Conservation (phyloP, 2,329 filamentous ascomycete species). For the Ophiocordyceps unilateralis region DNA sequence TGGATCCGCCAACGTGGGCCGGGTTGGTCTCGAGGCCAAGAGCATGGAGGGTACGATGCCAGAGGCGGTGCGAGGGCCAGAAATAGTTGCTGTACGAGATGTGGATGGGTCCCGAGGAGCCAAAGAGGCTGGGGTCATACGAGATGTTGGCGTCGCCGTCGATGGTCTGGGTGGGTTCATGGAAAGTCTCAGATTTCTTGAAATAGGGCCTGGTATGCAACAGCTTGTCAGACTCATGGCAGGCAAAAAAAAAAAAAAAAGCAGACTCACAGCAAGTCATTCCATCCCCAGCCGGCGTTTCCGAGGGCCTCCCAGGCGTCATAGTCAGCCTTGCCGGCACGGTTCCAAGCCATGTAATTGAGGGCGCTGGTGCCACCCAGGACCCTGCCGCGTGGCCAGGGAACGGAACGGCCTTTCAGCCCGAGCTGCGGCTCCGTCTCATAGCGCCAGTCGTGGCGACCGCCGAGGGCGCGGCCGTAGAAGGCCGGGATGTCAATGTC, state of each 20-base stretch:
- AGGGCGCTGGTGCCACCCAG: constrained; percentile 46
- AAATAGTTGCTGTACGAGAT: constrained; percentile 25
- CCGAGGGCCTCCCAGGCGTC: constrained; percentile 40
- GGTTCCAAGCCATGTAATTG: constrained; percentile 39
- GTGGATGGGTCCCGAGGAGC: constrained; percentile 27
- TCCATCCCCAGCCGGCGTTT: constrained; percentile 41
- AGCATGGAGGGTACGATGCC: constrained; percentile 27
- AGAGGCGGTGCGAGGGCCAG: constrained; percentile 23
- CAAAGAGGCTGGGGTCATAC: constrained; percentile 22
- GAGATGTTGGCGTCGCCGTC: constrained; percentile 17
- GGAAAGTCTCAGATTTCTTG: constrained; percentile 30
- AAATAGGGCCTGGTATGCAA: constrained; percentile 28
- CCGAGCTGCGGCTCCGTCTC: constrained; percentile 19
- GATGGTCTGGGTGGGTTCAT: constrained; percentile 18
- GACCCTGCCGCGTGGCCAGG: constrained; percentile 27
- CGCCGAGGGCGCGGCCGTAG: constrained; percentile 18
- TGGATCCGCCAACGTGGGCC: constrained; percentile 29
- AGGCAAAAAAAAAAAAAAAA: too few relatives aligned
- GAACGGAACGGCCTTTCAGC: constrained; percentile 19
- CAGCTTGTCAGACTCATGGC: neutral
- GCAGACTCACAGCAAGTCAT: constrained; percentile 13
- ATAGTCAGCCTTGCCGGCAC: constrained; percentile 28
- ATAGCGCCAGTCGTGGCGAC: constrained; percentile 23
- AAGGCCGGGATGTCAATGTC: constrained; percentile 22
- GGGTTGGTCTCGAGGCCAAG: constrained; percentile 23